These are phyloP conservation scores for Diaporthe amygdali DNA, from an alignment of 2,329 filamentous ascomycete species.

Conservation along the genomic window DNA sequence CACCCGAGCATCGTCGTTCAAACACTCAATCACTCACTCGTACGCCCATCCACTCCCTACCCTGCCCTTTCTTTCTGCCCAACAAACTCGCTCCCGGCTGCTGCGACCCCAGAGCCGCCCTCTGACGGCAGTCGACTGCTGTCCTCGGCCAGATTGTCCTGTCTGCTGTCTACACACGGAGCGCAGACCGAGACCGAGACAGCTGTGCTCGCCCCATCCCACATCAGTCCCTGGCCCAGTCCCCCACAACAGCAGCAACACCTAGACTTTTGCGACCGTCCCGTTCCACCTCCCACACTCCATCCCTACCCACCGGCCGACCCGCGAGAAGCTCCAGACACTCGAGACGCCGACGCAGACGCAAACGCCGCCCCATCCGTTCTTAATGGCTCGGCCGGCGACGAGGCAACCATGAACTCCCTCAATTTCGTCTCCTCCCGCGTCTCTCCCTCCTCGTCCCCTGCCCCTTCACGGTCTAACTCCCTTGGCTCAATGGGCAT, in stretches of 20 bases:
- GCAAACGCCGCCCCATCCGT: neutral
- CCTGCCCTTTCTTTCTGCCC: neutral
- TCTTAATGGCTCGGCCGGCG: constrained; percentile 59
- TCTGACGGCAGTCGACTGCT: constrained; percentile 12
- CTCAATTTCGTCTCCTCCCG: constrained; percentile 91
- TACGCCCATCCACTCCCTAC: neutral
- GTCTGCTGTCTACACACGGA: neutral
- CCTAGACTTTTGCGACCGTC: neutral
- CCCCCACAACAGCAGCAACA: neutral
- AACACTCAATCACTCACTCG: neutral
- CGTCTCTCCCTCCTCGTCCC: constrained; percentile 68
- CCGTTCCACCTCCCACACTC: neutral
- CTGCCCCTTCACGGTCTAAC: constrained; percentile 63
- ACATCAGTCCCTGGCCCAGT: neutral
- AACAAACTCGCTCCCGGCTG: constrained; percentile 6
- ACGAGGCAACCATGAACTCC: constrained; percentile 83
- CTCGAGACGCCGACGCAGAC: neutral
- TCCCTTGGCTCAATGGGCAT: constrained; percentile 61
- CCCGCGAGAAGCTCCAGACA: constrained; percentile 1
- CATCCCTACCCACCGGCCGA: neutral
- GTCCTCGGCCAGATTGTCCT: constrained; percentile 8
- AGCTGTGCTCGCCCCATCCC: neutral
- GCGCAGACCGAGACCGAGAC: neutral
- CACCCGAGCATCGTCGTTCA: neutral
- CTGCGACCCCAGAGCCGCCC: neutral